A percentile compares a stretch with the other conserved stretches of the same genome.
Conservation (phyloP, 768 basidiomycete genomes). For the Collybia nuda region DNA sequence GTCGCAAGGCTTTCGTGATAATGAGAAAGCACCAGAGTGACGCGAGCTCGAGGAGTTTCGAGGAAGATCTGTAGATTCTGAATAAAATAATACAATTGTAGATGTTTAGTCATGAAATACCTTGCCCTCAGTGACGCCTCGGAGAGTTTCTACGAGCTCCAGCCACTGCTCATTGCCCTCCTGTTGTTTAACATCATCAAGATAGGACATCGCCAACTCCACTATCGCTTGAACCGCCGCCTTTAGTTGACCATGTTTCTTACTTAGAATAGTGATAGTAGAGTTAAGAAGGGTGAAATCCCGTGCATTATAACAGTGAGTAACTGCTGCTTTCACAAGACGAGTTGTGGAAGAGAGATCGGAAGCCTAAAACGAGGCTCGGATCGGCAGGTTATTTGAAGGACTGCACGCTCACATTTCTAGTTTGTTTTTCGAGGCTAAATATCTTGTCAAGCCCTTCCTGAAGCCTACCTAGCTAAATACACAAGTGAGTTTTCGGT, state of each 20-base stretch:
- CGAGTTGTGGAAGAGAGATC: slow-evolving; percentile 91
- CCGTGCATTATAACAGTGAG: slow-evolving; percentile 70
- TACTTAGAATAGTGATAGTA: slow-evolving; percentile 69
- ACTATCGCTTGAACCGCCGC: slow-evolving; percentile 89
- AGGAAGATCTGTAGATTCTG: slow-evolving; percentile 81
- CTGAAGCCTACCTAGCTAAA: slow-evolving; percentile 76
- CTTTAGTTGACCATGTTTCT: slow-evolving; percentile 98
- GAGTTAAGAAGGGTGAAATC: slow-evolving; percentile 73
- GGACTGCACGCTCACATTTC: slow-evolving; percentile 66
- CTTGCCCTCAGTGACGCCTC: slow-evolving; percentile 96
- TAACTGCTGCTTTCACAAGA: slow-evolving; percentile 71
- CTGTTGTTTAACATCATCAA: slow-evolving; percentile 69
- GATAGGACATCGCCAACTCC: slow-evolving; percentile 79
- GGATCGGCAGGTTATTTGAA: neutral
- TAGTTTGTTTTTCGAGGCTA: slow-evolving; percentile 89
- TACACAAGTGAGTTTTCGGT: slow-evolving; percentile 12
- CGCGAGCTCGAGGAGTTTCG: slow-evolving; percentile 93
- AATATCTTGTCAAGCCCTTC: slow-evolving; percentile 90
- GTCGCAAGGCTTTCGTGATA: slow-evolving; percentile 76
- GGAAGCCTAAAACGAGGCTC: slow-evolving; percentile 64
- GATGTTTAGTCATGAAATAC: slow-evolving; percentile 38
- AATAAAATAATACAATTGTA: neutral
- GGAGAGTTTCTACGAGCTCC: slow-evolving; percentile 84
- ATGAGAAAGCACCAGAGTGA: slow-evolving; percentile 83
- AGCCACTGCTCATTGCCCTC: slow-evolving; percentile 79